A percentile compares a stretch with the other conserved stretches of the same genome.
phyloP scores from a whole-genome alignment of 2,329 filamentous ascomycete genomes.

The Microsporum ferrugineum region DNA sequence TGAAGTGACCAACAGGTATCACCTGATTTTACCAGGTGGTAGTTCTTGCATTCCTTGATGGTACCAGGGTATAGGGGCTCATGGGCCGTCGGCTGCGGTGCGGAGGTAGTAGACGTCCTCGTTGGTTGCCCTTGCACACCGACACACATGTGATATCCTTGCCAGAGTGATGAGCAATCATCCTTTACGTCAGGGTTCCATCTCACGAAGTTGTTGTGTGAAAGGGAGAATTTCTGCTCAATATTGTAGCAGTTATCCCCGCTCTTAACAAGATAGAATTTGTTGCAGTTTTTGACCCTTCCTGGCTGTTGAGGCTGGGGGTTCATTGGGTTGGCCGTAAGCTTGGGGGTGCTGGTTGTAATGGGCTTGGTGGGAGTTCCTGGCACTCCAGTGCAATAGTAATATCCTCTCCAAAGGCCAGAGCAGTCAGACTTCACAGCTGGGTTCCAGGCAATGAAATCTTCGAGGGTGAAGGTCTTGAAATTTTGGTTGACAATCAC shows the following conservation, averaged over 20 bases:
- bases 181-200: constrained; percentile 18
- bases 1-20: constrained; percentile 19
- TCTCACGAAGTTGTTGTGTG: constrained; percentile 10
- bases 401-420: constrained; percentile 16
- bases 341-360: not conserved
- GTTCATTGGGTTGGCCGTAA: not conserved
- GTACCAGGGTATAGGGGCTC: constrained; percentile 14
- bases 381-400: constrained; percentile 16
- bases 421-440: constrained; percentile 15
- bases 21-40: constrained; percentile 16
- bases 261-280: constrained; percentile 17
- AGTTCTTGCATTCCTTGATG: constrained; percentile 17
- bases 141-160: not conserved
- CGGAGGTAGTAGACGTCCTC: not conserved
- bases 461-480: not conserved
- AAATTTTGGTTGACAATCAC: not conserved
- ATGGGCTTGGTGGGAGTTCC: constrained; percentile 5
- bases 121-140: not conserved
- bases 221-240: constrained; percentile 14
- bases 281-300: constrained; percentile 16
- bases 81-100: not conserved
- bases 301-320: constrained; percentile 13
- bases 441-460: constrained; percentile 20
- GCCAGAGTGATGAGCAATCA: not conserved
- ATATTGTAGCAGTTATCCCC: constrained; percentile 19